phyloP scores from a whole-genome alignment of 148 eudicot genomes.

The Rhododendron molle region DNA sequence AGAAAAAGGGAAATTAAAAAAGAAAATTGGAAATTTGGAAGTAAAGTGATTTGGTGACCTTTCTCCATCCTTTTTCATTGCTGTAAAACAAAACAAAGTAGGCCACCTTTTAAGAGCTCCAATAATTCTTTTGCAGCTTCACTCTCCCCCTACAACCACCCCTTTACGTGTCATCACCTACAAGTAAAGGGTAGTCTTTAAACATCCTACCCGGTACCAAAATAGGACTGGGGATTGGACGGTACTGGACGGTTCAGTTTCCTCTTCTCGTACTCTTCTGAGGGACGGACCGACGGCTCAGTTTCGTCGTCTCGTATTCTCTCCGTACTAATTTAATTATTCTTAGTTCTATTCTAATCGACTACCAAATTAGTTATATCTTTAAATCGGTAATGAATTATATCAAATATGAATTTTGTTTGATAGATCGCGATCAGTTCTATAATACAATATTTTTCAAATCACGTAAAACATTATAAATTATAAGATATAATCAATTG shows the following conservation, averaged over 20 bases:
- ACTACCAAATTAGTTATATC: too few species aligned
- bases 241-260: neutral
- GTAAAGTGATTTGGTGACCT: neutral
- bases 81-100: constrained; percentile 4
- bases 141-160: neutral
- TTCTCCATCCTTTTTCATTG: constrained; percentile 4
- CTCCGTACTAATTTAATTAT: too few species aligned
- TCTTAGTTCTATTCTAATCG: too few species aligned
- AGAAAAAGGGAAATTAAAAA: neutral
- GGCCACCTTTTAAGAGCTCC: neutral
- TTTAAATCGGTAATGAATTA: too few species aligned
- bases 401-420: too few species aligned
- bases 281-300: too few species aligned
- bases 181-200: neutral
- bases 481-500: too few species aligned
- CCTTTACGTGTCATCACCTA: neutral
- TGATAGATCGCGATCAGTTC: too few species aligned
- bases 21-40: neutral
- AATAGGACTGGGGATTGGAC: neutral
- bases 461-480: too few species aligned
- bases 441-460: too few species aligned
- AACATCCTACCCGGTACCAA: neutral
- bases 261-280: neutral
- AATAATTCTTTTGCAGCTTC: neutral
- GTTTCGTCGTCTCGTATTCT: neutral